These are phyloP conservation scores for Myriosclerotinia duriaeana DNA, from an alignment of 2,329 filamentous ascomycete species.

Conservation along the genomic window DNA sequence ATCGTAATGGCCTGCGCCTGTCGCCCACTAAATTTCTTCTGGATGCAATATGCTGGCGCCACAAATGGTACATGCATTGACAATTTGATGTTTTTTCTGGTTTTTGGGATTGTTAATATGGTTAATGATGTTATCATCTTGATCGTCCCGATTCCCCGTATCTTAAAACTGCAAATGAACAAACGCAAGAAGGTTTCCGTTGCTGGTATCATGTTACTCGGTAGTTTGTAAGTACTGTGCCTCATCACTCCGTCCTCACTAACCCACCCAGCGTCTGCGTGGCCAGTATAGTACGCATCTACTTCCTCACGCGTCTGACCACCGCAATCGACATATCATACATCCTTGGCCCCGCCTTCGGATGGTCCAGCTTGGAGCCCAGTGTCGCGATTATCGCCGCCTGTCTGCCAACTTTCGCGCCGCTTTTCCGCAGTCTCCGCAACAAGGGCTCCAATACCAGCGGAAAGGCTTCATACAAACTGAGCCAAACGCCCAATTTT, in stretches of 20 bases:
- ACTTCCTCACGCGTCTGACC: slow-evolving; percentile 4
- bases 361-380: slow-evolving; percentile 11
- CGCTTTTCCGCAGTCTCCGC: slow-evolving; percentile 13
- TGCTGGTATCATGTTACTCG: slow-evolving; percentile 14
- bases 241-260: not conserved
- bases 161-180: slow-evolving; percentile 15
- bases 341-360: slow-evolving; percentile 16
- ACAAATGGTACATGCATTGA: slow-evolving; percentile 7
- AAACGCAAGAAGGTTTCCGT: slow-evolving; percentile 18
- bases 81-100: not conserved
- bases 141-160: slow-evolving; percentile 15
- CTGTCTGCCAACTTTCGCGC: slow-evolving; percentile 17
- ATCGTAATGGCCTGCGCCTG: slow-evolving; percentile 12
- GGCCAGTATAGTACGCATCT: slow-evolving; percentile 18
- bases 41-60: slow-evolving; percentile 10
- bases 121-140: slow-evolving; percentile 17
- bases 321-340: slow-evolving; percentile 9
- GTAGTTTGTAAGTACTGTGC: slow-evolving; percentile 8
- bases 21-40: slow-evolving; percentile 12
- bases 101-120: slow-evolving; percentile 19
- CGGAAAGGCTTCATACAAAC: not conserved
- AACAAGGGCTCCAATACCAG: slow-evolving; percentile 6
- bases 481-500: slow-evolving; percentile 8
- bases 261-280: slow-evolving; percentile 12
- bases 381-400: slow-evolving; percentile 7